phyloP scores from a whole-genome alignment of 768 basidiomycete species.

The Leccinum uliginosum region DNA sequence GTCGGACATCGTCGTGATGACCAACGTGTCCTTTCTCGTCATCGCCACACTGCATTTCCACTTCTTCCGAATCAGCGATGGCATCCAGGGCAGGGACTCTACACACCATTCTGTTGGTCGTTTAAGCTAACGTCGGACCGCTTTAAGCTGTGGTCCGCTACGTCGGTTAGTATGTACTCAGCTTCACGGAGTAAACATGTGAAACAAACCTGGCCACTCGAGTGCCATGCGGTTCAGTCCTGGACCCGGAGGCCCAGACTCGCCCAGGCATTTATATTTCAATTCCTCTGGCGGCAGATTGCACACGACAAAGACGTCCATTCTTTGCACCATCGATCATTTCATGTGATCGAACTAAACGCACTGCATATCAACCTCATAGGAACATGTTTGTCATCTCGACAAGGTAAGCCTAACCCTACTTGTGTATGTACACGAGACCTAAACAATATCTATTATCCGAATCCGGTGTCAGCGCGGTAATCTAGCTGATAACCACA shows the following conservation, averaged over 20 bases:
- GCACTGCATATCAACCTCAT: neutral
- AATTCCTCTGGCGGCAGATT: neutral
- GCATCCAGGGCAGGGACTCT: neutral
- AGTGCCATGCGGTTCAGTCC: neutral
- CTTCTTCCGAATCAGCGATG: neutral
- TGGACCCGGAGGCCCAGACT: too few relatives aligned
- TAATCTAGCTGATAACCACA: neutral
- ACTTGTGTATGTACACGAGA: neutral
- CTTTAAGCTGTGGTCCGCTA: neutral
- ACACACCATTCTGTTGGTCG: neutral
- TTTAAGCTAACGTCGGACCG: neutral
- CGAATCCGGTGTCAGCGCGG: neutral
- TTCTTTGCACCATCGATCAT: neutral
- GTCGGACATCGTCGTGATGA: slow-evolving; percentile 3
- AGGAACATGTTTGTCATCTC: neutral
- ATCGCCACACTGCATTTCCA: neutral
- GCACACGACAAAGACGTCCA: neutral
- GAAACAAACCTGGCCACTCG: neutral
- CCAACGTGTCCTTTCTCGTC: neutral
- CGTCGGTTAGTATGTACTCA: neutral
- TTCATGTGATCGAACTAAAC: neutral
- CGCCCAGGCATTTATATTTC: too few relatives aligned
- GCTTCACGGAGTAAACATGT: neutral
- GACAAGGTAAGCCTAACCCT: neutral
- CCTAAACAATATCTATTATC: neutral